These are phyloP conservation scores for Trichophyton rubrum DNA, from an alignment of 2,329 filamentous ascomycete species.

Conservation along the genomic window DNA sequence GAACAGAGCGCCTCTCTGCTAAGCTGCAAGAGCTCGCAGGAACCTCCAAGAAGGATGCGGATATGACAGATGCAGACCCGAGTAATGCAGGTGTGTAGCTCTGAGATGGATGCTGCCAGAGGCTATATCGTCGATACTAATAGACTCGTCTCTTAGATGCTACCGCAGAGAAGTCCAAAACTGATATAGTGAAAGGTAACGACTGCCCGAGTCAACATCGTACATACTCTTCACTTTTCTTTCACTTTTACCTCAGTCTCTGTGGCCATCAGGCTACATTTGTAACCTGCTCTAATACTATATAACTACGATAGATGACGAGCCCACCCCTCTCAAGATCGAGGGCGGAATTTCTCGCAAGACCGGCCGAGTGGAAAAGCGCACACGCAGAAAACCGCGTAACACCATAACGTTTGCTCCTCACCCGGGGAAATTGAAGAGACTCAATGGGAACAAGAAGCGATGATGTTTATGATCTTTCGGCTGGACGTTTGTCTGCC, in stretches of 20 bases:
- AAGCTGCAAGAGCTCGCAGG: slow-evolving; percentile 72
- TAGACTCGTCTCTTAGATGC: neutral
- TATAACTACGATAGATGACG: neutral
- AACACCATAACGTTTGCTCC: slow-evolving; percentile 30
- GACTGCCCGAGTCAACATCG: neutral
- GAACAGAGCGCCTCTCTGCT: slow-evolving; percentile 70
- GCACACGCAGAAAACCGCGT: slow-evolving; percentile 25
- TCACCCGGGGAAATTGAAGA: slow-evolving; percentile 23
- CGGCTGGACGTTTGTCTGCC: neutral
- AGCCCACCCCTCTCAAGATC: neutral
- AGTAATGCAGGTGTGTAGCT: slow-evolving; percentile 18
- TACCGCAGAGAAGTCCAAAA: slow-evolving; percentile 3
- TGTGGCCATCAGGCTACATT: neutral
- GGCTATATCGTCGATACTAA: neutral
- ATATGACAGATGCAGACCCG: slow-evolving; percentile 26
- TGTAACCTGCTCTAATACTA: neutral
- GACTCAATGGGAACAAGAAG: slow-evolving; percentile 24
- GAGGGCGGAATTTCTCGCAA: slow-evolving; percentile 1
- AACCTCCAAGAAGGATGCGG: slow-evolving; percentile 45
- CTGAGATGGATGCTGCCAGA: neutral
- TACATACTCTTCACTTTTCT: neutral
- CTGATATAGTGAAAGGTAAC: neutral
- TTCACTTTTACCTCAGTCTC: neutral
- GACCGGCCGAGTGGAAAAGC: slow-evolving; percentile 29
- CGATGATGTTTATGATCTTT: neutral